Base-by-base conservation (phyloP, 208 protist genomes). In the Trypanosoma platydactyli region DNA sequence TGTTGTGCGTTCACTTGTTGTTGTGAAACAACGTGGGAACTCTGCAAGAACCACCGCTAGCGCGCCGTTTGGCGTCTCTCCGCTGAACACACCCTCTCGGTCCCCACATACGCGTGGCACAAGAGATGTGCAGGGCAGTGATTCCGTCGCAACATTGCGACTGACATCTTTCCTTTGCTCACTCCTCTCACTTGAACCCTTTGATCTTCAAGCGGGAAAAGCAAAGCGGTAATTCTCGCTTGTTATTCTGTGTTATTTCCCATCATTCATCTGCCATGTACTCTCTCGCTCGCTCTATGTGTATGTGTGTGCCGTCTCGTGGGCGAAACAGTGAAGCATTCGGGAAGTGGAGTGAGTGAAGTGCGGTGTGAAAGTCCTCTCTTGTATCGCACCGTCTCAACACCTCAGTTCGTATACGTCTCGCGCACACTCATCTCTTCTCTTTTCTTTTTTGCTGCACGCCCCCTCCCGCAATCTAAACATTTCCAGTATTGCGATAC, bases 141-240 rank as follows among this genome's bases (percentile, higher is more conserved):
- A 35, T 9, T 18, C 68, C 24, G 56, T 67, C 33, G 56, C 41
- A 6, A 69, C 62, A 7, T 27, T 80, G 45, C 68, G 62, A 16
- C 46, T 80, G 1, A 62, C 74, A 41, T 73, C 74, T 15, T 71
- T 80, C 64, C 64, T 80, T 3, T 66, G 59, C 40, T 61, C 74
- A n/a, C 74, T 80, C 13, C 29, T 80, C 11, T 40, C 11, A 64
- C 49, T 67, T 12, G 74, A 80, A 18, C 74, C 68, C 4, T 80
- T 80, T 49, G 74, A 80, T 62, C 46, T 80, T 11, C 74, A 80
- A 38, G 69, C 69, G 6, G 74, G 74, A 1, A 80, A 80, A 41
- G 3, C 18, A 45, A 73, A 70, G 53, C 22, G 45, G 7, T 74
- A 62, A 25, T 42, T 12, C 18, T 6, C 30, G n/a, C 1, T 3